Base-by-base conservation (phyloP, 106 monocot genomes). In the Narthecium ossifragum region DNA sequence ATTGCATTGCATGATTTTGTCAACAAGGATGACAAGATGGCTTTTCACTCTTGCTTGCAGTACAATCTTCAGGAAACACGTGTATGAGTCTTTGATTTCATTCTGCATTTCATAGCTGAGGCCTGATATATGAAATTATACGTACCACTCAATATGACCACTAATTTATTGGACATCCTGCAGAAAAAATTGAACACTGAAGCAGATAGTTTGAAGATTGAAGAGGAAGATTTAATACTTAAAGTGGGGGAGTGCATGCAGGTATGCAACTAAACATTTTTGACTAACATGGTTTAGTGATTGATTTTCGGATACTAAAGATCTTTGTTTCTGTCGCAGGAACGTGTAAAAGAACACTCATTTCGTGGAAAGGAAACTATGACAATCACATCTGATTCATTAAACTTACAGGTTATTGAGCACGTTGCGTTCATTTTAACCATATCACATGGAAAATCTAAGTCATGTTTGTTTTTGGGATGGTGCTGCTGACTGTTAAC, bases 1-100 rank as follows among this genome's bases (percentile, higher is more conserved):
- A 91, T 91, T 66, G 96, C 96, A 49, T 75, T 98, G 40, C 96
- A 98, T 72, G 90, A 98, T 5, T 98, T 91, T 76, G 96, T 98
- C 37, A 98, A 77, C 61, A 98, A 98, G 63, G 96, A 98, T 70
- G 96, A 98, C 34, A 98, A 91, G 54, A 76, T 81, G 73, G 86
- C 98, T 26, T 98, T 98, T 69, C 88, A 88, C 65, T 75, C 84
- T 56, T 98, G 96, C 62, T 59, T 98, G 73, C 78, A 86, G 69
- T 74, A 83, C 67, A 98, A 91, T 75, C 86, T 98, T 61, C 77
- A 91, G 41, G 91, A 98, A 67, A 98, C 91, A 40, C 75, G 76
- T 18, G 96, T 98, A 72, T n/a, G n/a, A 77, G 75, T 7, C 26
- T 26, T 20, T 27, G n/a, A 43, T 17, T n/a, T n/a, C n/a, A n/a